phyloP scores from a whole-genome alignment of 2,329 filamentous ascomycete genomes.

The Bipolaris sorokiniana region DNA sequence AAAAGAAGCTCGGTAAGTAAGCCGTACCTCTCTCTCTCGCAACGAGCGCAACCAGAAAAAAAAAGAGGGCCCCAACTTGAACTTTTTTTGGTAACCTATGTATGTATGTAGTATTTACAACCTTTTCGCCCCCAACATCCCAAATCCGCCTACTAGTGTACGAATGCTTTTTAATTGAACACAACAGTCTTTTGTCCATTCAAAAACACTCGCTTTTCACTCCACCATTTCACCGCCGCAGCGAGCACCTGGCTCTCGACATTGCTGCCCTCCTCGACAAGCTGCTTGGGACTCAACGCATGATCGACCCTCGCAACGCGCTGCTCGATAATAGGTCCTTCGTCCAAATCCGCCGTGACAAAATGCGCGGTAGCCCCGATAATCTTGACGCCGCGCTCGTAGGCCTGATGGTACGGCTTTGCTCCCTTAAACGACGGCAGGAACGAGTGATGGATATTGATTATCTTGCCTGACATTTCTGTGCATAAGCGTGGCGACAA shows the following conservation, averaged over 20 bases:
- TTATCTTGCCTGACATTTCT: conserved; percentile 83
- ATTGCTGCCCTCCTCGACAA: conserved; percentile 81
- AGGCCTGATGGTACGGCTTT: conserved; percentile 87
- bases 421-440: conserved; percentile 87
- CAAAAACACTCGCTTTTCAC: conserved; percentile 76
- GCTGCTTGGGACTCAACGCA: conserved; percentile 73
- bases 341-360: conserved; percentile 82
- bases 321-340: conserved; percentile 89
- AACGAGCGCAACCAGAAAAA: background rate
- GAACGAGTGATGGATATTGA: conserved; percentile 92
- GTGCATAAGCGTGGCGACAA: conserved; percentile 75
- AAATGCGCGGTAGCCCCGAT: conserved; percentile 87
- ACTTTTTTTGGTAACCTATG: no score
- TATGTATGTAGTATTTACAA: no score
- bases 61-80: no score
- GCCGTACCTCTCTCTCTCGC: background rate
- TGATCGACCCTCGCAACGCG: conserved; percentile 78
- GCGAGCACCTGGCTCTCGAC: conserved; percentile 84
- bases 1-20: no score
- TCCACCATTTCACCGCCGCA: conserved; percentile 82
- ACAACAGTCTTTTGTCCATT: conserved; percentile 83
- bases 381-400: conserved; percentile 85
- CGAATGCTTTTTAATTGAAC: conserved; percentile 57
- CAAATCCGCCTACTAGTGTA: background rate
- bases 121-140: no score